Base-by-base conservation (phyloP, 257 asterid genomes). In the Jacaranda copaia region DNA sequence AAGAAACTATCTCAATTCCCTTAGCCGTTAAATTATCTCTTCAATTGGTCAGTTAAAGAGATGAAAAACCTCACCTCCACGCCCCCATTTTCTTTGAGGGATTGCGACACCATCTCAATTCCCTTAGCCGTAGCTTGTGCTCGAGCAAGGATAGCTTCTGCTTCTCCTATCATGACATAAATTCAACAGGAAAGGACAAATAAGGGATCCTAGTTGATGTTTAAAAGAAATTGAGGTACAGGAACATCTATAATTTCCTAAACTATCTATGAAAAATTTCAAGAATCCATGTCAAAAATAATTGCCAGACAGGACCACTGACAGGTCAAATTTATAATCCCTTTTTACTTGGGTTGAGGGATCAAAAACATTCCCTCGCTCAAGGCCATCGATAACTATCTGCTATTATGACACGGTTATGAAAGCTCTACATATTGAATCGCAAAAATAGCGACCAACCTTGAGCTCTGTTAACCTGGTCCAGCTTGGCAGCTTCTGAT, bases 61-160 rank as follows among this genome's bases (percentile, higher is more conserved):
- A 72, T 55, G 42, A 70, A 57, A 61, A 84, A 62, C 58, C 83
- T 87, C 83, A 90, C 97, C 97, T 95, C 97, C 46, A 89, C 81
- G 25, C 97, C 98, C 4, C 94, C 97, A 61, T 43, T 70, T 71
- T 78, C 89, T 72, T 85, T 80, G 49, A 95, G 97, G 49, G 96
- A 40, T 42, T 90, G 79, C 25, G 98, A 87, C 36, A 92, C 97
- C 91, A 89, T 49, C 2, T 78, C 83, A 64, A 94, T 89, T 75
- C 96, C 98, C 85, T 92, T 87, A 15, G 96, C 89, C 40, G 95
- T 92, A 46, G 99, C 98, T 75, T 88, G 84, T 74, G 97, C 91
- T 81, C 85, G 86, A 66, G 95, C 97, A 76, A 88, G 86, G 74
- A 94, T 94, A 55, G 99, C 98, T 86, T 91, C 92, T 59, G 99